Evolutionary conservation across 2,329 filamentous ascomycete species (phyloP).

Genomic region (Sporothrix schenckii): DNA sequence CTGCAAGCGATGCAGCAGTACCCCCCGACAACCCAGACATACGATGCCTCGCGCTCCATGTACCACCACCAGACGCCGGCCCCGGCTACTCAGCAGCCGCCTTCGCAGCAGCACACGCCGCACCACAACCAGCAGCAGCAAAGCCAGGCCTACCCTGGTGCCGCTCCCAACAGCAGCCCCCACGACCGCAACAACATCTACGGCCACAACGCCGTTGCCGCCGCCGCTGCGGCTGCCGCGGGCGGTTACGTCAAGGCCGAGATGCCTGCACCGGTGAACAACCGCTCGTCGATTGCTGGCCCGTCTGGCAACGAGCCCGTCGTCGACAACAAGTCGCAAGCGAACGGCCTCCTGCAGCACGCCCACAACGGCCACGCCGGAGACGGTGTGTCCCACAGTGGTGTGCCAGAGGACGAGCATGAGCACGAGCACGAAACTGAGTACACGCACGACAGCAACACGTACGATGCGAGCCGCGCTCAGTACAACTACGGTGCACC

Average conservation of each 20-base stretch:
- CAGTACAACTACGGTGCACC: constrained; percentile 71
- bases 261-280: constrained; percentile 76
- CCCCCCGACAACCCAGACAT: constrained; percentile 66
- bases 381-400: constrained; percentile 56
- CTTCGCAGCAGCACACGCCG: constrained; percentile 66
- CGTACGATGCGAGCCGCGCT: constrained; percentile 71
- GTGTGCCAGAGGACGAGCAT: constrained; percentile 64
- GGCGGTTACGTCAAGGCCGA: constrained; percentile 77
- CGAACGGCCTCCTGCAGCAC: constrained; percentile 69
- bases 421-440: constrained; percentile 76
- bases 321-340: constrained; percentile 61
- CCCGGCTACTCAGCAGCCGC: constrained; percentile 68
- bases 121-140: constrained; percentile 52
- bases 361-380: constrained; percentile 56
- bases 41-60: constrained; percentile 76
- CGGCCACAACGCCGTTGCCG: constrained; percentile 52
- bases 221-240: constrained; percentile 30
- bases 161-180: constrained; percentile 61
- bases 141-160: constrained; percentile 69
- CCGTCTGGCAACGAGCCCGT: constrained; percentile 61
- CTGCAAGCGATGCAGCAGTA: constrained; percentile 81
- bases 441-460: constrained; percentile 80
- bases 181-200: constrained; percentile 65
- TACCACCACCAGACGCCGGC: constrained; percentile 73
- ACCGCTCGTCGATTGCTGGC: constrained; percentile 60